Conservation (phyloP, 345 rosid species). For the Erysimum cheiranthoides region DNA sequence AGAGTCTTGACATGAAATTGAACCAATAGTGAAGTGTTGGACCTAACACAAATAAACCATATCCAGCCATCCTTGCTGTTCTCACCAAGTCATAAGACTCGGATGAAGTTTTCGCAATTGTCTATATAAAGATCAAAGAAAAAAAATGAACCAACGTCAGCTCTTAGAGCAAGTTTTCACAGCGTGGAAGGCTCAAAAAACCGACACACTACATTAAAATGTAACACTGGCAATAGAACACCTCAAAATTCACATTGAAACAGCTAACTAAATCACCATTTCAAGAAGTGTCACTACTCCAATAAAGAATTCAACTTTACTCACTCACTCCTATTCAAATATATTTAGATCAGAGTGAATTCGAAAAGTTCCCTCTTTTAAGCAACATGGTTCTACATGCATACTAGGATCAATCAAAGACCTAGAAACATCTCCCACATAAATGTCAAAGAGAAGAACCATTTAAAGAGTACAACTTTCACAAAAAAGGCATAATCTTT, state of each 20-base stretch:
- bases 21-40: slow-evolving; percentile 86
- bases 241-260: background rate
- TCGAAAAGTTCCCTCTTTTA: background rate
- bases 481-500: background rate
- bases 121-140: slow-evolving; percentile 41
- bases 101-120: slow-evolving; percentile 47
- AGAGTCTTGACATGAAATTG: slow-evolving; percentile 68
- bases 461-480: too few species aligned
- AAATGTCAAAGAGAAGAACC: background rate
- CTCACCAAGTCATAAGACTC: slow-evolving; percentile 76
- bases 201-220: background rate
- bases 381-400: too few species aligned
- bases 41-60: slow-evolving; percentile 75
- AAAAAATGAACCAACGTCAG: background rate
- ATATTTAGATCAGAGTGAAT: too few species aligned
- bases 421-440: slow-evolving; percentile 4
- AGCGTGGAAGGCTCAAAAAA: background rate
- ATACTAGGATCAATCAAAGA: background rate
- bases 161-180: background rate
- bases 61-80: slow-evolving; percentile 80
- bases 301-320: slow-evolving; percentile 9
- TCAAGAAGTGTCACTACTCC: background rate
- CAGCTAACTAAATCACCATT: background rate
- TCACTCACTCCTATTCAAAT: background rate
- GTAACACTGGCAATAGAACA: background rate